These are phyloP conservation scores for Globisporangium mamillatum DNA, from an alignment of 352 stramenopile genomes.

Conservation along the genomic window DNA sequence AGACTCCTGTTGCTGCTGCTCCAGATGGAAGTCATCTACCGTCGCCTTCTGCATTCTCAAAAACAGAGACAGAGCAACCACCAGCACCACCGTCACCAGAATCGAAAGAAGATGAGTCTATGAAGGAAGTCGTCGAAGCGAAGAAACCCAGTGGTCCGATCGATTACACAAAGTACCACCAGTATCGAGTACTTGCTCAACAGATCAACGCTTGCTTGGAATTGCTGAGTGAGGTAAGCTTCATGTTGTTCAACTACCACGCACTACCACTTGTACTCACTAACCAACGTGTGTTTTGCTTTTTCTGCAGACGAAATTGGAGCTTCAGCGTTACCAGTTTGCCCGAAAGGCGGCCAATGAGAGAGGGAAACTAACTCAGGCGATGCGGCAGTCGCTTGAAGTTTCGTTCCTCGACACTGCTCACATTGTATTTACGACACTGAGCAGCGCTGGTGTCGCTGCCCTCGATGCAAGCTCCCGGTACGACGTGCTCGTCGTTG, in stretches of 20 bases:
- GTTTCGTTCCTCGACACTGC: conserved; percentile 88
- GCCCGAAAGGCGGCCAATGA: conserved; percentile 63
- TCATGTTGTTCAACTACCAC: neutral
- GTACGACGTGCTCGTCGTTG: conserved; percentile 84
- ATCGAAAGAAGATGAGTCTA: conserved; percentile 2
- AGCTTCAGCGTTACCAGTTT: conserved; percentile 83
- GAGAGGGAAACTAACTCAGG: conserved; percentile 59
- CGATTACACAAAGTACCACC: conserved; percentile 70
- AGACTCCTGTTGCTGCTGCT: neutral
- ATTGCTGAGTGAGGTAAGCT: conserved; percentile 59
- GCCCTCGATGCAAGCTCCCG: conserved; percentile 71
- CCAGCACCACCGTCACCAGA: conserved; percentile 1
- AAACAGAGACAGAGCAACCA: conserved; percentile 20
- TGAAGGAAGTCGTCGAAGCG: neutral
- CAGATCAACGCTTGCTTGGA: conserved; percentile 82
- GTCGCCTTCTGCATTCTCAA: conserved; percentile 38
- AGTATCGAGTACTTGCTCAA: conserved; percentile 69
- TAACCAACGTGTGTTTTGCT: neutral
- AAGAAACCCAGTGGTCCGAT: conserved; percentile 31
- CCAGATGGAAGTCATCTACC: conserved; percentile 22
- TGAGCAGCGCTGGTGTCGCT: conserved; percentile 85
- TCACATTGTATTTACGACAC: conserved; percentile 91
- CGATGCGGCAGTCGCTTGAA: conserved; percentile 76
- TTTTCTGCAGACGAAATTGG: conserved; percentile 58
- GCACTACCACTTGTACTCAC: neutral